These are phyloP conservation scores for Starmerella davenportii DNA, from an alignment of 805 yeast species.

Conservation along the genomic window DNA sequence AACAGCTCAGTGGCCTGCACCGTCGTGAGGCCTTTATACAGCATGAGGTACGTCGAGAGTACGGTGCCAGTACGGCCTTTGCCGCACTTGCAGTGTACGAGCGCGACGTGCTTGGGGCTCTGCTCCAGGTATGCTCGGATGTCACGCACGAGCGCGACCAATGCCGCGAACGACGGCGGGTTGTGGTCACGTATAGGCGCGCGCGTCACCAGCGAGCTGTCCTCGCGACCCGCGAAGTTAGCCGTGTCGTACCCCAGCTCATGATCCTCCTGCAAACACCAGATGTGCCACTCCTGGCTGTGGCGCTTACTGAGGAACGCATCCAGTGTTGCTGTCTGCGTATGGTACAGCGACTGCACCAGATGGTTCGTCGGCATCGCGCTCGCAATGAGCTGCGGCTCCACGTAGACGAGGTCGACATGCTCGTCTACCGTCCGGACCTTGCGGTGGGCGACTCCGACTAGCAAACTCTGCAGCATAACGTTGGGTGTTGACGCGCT, in stretches of 20 bases:
- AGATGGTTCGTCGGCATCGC: conserved; percentile 48
- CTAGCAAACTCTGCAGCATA: neutral
- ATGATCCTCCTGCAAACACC: conserved; percentile 52
- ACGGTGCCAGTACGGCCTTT: conserved; percentile 80
- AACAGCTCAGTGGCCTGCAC: conserved; percentile 36
- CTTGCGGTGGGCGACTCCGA: conserved; percentile 7
- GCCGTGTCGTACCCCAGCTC: conserved; percentile 26
- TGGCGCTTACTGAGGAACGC: conserved; percentile 31
- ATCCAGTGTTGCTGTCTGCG: conserved; percentile 34
- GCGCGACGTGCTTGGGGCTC: conserved; percentile 33
- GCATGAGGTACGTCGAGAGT: conserved; percentile 53
- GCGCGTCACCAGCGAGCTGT: conserved; percentile 21
- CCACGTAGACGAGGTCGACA: conserved; percentile 51
- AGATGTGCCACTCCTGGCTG: conserved; percentile 47
- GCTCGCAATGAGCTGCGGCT: conserved; percentile 47
- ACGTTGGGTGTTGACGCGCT: too few relatives aligned
- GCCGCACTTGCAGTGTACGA: conserved; percentile 78
- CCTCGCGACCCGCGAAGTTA: conserved; percentile 17
- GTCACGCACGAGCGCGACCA: conserved; percentile 29
- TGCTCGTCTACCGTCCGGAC: neutral
- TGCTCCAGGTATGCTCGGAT: conserved; percentile 29
- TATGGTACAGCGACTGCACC: conserved; percentile 33
- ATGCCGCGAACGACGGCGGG: conserved; percentile 44
- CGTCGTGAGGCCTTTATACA: conserved; percentile 24
- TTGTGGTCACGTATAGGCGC: conserved; percentile 62